phyloP scores from a whole-genome alignment of 1,284 basidiomycete genomes.

The Cerioporus squamosus region DNA sequence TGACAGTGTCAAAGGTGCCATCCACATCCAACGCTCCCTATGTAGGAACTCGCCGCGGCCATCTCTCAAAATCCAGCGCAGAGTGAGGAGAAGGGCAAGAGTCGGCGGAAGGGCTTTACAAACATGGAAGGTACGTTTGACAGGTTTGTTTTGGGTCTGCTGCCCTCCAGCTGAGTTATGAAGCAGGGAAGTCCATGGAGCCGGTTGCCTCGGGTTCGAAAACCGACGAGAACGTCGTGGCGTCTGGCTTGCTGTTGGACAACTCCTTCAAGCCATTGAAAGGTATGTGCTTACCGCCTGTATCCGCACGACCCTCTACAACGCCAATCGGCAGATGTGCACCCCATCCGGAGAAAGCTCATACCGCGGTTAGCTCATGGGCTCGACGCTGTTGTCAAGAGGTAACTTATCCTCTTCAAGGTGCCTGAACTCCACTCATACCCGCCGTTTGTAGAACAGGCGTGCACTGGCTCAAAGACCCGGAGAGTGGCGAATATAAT shows the following conservation, averaged over 20 bases:
- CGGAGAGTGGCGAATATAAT: constrained; percentile 87
- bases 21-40: no score
- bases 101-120: background rate
- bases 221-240: background rate
- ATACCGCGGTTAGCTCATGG: constrained; percentile 79
- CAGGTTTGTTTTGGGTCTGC: no score
- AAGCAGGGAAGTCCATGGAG: constrained; percentile 3
- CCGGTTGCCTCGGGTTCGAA: background rate
- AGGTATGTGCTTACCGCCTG: constrained; percentile 3
- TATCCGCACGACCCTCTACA: background rate
- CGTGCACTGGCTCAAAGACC: constrained; percentile 91
- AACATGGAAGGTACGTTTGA: constrained; percentile 1
- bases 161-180: no score
- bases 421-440: background rate
- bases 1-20: no score
- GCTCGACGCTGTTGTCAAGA: constrained; percentile 85
- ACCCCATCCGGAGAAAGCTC: constrained; percentile 52
- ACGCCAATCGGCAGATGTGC: constrained; percentile 19
- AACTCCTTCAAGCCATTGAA: constrained; percentile 6
- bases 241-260: background rate
- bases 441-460: constrained; percentile 63
- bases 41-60: no score
- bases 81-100: no score
- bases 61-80: no score
- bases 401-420: constrained; percentile 50